Evolutionary conservation across 2,329 filamentous ascomycete species (phyloP), one percentile per base, ranked within the genome.

Genomic region (Talaromyces amestolkiae): DNA sequence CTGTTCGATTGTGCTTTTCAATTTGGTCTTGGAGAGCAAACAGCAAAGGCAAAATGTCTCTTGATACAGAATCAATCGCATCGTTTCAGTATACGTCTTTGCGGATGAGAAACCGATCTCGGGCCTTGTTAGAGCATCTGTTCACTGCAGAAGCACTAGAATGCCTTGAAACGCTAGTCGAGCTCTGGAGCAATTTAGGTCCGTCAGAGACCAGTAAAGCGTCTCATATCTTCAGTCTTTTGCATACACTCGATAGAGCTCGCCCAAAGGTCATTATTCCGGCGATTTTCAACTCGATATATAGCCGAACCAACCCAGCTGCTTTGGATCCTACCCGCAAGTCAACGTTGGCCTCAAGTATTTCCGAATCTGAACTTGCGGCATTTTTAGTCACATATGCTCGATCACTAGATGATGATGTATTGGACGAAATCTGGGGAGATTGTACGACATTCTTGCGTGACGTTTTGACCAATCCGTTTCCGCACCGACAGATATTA

Each of bases 401-500:
- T 0, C 87, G 87, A 35, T 95, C 93, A 0, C 83, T 98, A 13
- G 95, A 99, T 73, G 95, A 99, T 72, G 95, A 99, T 80, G 91
- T 95, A 17, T 94, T 97, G 85, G 95, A 99, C 72, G 95, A 99
- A 78, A 97, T 99, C 58, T 99, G 95, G 95, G 85, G 89, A 47
- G 94, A 99, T 75, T 99, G 94, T 76, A 92, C 93, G 72, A 87
- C 90, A 0, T 99, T 99, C 76, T 78, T 98, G 67, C 90, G 89
- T 68, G 96, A 99, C 74, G 86, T 99, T 33, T 83, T 99, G 33
- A 88, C 90, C 27, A 99, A 99, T 73, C 96, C 95, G 1, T 92
- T 99, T 72, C 95, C 95, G 2, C 94, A 99, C 79, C 86, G 95
- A 64, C 93, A 97, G 74, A 94, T 93, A 8, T 79, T 99, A 45